A percentile compares a stretch with the other conserved stretches of the same genome.
phyloP scores from a whole-genome alignment of 176 grass and related monocot species.

The Dendrocalamus sinicus region DNA sequence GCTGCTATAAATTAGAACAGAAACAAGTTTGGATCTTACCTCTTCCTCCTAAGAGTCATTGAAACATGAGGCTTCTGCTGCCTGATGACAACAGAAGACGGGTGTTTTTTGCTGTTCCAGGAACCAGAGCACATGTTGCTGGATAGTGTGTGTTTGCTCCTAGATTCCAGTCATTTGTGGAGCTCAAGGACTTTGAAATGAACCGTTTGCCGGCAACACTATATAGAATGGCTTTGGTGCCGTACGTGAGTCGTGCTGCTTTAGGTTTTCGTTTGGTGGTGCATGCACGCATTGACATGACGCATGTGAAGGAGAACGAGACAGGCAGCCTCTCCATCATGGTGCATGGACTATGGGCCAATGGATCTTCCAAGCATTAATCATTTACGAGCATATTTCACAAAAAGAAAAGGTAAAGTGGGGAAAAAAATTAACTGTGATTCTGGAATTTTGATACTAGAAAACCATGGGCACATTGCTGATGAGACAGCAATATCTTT shows the following conservation, averaged over 20 bases:
- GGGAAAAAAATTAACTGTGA: not conserved
- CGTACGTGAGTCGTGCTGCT: conserved; percentile 30
- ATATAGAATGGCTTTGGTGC: conserved; percentile 38
- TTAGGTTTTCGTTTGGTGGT: conserved; percentile 49
- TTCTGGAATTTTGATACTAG: not conserved
- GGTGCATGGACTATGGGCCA: conserved; percentile 45
- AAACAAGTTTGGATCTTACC: conserved; percentile 32
- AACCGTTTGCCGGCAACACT: conserved; percentile 30
- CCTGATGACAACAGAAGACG: conserved; percentile 1
- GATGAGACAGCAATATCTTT: conserved; percentile 43
- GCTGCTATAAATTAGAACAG: not conserved
- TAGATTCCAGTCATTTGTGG: conserved; percentile 30
- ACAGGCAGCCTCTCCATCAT: conserved; percentile 50
- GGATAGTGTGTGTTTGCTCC: not conserved
- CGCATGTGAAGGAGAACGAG: conserved; percentile 43
- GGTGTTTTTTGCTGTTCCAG: conserved; percentile 37
- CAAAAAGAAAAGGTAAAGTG: not conserved
- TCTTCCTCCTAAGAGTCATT: conserved; percentile 54
- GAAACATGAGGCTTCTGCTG: conserved; percentile 32
- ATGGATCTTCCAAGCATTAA: conserved; percentile 45
- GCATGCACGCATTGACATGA: conserved; percentile 61
- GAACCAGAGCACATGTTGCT: conserved; percentile 50
- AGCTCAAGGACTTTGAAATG: conserved; percentile 28
- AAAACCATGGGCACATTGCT: not conserved
- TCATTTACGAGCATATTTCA: conserved; percentile 35